These are phyloP conservation scores for Pseudocercospora fijiensis DNA, from an alignment of 2,329 filamentous ascomycete genomes.

Conservation along the genomic window DNA sequence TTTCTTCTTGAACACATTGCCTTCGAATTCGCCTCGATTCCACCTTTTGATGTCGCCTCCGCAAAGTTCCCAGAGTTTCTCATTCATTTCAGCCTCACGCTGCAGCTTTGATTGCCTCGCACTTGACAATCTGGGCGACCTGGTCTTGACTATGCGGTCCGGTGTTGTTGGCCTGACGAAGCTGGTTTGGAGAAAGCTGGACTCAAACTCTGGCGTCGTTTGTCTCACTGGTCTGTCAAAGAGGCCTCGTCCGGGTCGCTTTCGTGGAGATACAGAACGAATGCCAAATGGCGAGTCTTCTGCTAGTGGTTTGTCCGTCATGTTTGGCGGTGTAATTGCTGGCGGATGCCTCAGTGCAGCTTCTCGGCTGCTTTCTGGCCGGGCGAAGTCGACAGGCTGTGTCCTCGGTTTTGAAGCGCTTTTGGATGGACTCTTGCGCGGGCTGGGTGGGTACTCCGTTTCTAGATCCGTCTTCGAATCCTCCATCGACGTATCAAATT, in stretches of 20 bases:
- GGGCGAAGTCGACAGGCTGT: conserved; percentile 1
- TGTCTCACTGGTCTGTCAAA: conserved; percentile 19
- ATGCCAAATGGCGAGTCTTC: conserved; percentile 28
- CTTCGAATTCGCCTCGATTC: conserved; percentile 40
- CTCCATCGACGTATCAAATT: conserved; percentile 21
- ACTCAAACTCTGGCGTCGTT: conserved; percentile 8
- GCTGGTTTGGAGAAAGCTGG: conserved; percentile 13
- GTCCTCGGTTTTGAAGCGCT: conserved; percentile 26
- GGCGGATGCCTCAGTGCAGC: conserved; percentile 22
- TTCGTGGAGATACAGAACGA: conserved; percentile 30
- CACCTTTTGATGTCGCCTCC: conserved; percentile 36
- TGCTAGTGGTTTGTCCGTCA: conserved; percentile 28
- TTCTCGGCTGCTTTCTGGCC: conserved; percentile 32
- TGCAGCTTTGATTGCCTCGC: conserved; percentile 18
- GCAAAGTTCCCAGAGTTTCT: conserved; percentile 36
- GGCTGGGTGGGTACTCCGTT: conserved; percentile 40
- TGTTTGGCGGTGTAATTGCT: conserved; percentile 33
- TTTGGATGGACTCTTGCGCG: conserved; percentile 36
- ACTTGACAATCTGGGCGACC: conserved; percentile 18
- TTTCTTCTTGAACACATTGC: conserved; percentile 30
- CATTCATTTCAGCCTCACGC: conserved; percentile 25
- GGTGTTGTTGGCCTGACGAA: conserved; percentile 14
- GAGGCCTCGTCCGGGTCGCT: conserved; percentile 16
- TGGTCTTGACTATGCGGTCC: conserved; percentile 16
- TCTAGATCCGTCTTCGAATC: conserved; percentile 28